These are phyloP conservation scores for Kockiozyma suomiensis DNA, from an alignment of 805 yeast species.

Conservation along the genomic window DNA sequence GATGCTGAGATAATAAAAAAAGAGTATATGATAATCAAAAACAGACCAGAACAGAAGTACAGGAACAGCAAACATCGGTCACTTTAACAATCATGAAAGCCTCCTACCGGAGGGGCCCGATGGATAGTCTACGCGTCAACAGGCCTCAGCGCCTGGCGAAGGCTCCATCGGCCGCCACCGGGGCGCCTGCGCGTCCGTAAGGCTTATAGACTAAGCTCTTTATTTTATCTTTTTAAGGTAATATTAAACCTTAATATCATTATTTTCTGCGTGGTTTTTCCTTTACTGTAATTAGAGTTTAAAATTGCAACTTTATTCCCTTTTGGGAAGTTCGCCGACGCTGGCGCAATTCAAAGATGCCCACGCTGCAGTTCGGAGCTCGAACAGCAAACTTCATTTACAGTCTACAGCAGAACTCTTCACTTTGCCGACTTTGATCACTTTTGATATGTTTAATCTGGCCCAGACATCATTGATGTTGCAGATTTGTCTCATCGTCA, in stretches of 20 bases:
- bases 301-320: background rate
- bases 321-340: conserved; percentile 10
- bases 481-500: too few relatives aligned
- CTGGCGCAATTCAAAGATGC: too few relatives aligned
- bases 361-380: background rate
- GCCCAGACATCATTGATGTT: too few relatives aligned
- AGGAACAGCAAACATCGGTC: background rate
- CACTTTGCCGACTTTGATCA: too few relatives aligned
- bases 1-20: background rate
- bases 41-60: background rate
- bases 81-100: background rate
- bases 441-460: too few relatives aligned
- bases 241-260: background rate
- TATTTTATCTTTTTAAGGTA: background rate
- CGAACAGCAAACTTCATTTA: too few relatives aligned
- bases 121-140: background rate
- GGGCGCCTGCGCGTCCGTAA: conserved; percentile 4
- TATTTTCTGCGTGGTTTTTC: background rate
- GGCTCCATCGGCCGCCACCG: conserved; percentile 14
- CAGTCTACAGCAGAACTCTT: too few relatives aligned
- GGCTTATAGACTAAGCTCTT: background rate
- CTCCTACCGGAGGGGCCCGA: background rate
- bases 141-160: background rate
- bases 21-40: too few relatives aligned
- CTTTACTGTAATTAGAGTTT: background rate